These are phyloP conservation scores for Leishmania aethiopica DNA, from an alignment of 208 protist genomes.

Conservation along the genomic window DNA sequence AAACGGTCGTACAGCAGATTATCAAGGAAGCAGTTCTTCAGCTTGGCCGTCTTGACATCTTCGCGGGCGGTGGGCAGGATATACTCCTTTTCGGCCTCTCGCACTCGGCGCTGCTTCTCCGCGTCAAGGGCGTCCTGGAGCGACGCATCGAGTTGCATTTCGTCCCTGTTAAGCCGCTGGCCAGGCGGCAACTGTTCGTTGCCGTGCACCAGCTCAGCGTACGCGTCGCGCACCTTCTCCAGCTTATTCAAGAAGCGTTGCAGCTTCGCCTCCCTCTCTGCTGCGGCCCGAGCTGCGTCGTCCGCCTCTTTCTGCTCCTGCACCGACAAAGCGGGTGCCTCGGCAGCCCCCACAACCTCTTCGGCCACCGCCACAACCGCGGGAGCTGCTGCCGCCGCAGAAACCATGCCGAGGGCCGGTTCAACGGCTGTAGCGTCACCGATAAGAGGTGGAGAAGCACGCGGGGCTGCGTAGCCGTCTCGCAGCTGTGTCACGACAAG, in stretches of 20 bases:
- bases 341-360: not conserved
- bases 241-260: constrained; percentile 68
- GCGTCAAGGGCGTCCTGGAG: constrained; percentile 66
- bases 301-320: constrained; percentile 94
- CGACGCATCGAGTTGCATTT: constrained; percentile 90
- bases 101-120: constrained; percentile 74
- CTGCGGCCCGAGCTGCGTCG: constrained; percentile 67
- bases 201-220: constrained; percentile 61
- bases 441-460: not conserved
- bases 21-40: constrained; percentile 87
- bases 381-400: not conserved
- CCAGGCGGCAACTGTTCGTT: constrained; percentile 68
- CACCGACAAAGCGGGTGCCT: constrained; percentile 60
- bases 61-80: constrained; percentile 85
- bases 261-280: constrained; percentile 79
- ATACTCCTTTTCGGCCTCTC: constrained; percentile 71
- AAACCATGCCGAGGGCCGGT: not conserved
- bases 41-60: constrained; percentile 86
- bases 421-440: not conserved
- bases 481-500: constrained; percentile 87
- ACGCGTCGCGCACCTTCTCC: constrained; percentile 57
- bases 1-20: constrained; percentile 93
- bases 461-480: constrained; percentile 26
- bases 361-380: not conserved
- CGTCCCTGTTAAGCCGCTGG: constrained; percentile 52